Evolutionary conservation across 2,329 filamentous ascomycete genomes (phyloP).

Genomic region (Epichloe gansuensis): DNA sequence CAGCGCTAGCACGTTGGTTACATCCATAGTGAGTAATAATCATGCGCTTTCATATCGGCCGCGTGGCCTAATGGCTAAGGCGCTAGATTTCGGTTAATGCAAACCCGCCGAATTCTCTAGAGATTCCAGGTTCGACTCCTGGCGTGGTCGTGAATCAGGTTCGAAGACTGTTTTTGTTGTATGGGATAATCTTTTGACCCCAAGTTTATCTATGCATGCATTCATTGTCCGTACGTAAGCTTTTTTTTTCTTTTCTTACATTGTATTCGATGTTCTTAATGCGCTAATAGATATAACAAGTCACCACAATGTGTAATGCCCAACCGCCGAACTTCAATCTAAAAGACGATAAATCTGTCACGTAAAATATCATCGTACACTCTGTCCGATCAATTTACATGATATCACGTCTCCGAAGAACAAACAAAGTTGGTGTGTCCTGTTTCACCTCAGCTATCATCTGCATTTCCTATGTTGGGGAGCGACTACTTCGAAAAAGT

Average conservation of each 20-base stretch:
- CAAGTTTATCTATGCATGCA: too few relatives aligned
- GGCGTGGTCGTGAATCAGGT: slow-evolving; percentile 22
- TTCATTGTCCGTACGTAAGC: too few relatives aligned
- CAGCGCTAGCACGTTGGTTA: too few relatives aligned
- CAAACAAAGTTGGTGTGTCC: neutral
- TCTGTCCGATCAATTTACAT: neutral
- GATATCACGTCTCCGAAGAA: neutral
- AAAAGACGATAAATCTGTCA: too few relatives aligned
- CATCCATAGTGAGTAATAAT: neutral
- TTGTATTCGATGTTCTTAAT: too few relatives aligned
- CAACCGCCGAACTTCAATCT: neutral
- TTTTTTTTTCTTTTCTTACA: neutral
- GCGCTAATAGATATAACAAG: too few relatives aligned
- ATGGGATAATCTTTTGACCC: too few relatives aligned
- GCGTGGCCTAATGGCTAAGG: slow-evolving; percentile 33
- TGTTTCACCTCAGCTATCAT: neutral
- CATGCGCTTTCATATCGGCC: slow-evolving; percentile 15
- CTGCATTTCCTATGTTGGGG: neutral
- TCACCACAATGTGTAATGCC: neutral
- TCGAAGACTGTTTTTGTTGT: too few relatives aligned
- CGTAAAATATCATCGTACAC: neutral
- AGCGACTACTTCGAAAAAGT: neutral
- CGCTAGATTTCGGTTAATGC: slow-evolving; percentile 29
- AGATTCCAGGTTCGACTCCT: slow-evolving; percentile 34
- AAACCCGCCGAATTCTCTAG: slow-evolving; percentile 19